Base-by-base conservation (phyloP, 1,139 yeast species). In the Blastobotrys raffinosifermentans region DNA sequence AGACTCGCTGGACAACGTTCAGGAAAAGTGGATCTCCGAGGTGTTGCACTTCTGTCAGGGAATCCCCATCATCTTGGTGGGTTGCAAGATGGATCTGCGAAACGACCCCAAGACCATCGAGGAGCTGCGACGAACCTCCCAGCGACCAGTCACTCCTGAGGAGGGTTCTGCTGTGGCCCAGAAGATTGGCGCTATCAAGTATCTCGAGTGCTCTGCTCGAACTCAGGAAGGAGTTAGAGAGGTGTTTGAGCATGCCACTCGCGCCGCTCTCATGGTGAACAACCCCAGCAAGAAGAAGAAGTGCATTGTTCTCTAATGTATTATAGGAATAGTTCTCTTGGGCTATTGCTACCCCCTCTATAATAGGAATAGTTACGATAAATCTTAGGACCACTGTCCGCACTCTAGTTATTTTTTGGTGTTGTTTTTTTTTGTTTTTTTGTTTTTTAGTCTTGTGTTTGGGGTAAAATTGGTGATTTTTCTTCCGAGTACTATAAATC, bases 21-120 rank as follows among this genome's bases (percentile, higher is more conserved):
- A 83, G 69, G 94, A 84, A 65, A 85, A 86, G 53, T 87, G 96
- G 96, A 83, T 85, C 54, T 80, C 93, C 43, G 96, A 87, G 68
- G 94, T 87, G 39, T 70, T 83, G 61, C 95, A 86, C 66, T 86
- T 85, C 73, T 87, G 96, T 67, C 95, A 83, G 60, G 94, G 94
- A 60, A 91, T 86, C 40, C 96, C 96, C 55, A 84, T 86, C 66
- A 85, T 87, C 54, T 70, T 81, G 46, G 89, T 80, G 49, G 96
- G 95, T 48, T 86, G 95, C 70, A 87, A 87, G 72, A 75, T 79
- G 49, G 96, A 87, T 66, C 75, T 87, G 63, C 82, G 96, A 70
- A 32, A 67, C 68, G 58, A 89, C 64, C 81, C 80, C 43, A 74
- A 75, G 61, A 83, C 94, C 42, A 79, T 84, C 56, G 89, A 84